These are phyloP conservation scores for Pulveroboletus sp. DNA, from an alignment of 768 basidiomycete genomes.

Conservation along the genomic window DNA sequence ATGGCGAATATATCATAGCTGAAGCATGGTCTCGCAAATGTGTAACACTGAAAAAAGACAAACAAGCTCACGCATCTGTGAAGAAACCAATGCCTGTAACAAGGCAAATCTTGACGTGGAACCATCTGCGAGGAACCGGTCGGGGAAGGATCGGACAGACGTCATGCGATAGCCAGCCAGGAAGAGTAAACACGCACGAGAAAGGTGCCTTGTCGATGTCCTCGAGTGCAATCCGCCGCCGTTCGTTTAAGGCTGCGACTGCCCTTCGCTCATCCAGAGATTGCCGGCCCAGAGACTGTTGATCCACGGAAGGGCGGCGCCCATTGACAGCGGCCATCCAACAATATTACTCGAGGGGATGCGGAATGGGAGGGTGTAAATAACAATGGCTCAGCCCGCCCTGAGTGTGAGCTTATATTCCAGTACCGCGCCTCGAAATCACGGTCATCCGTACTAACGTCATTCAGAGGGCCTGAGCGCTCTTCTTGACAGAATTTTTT, in stretches of 20 bases:
- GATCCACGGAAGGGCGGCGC: neutral
- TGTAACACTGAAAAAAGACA: neutral
- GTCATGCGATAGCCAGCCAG: neutral
- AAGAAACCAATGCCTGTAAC: conserved; percentile 82
- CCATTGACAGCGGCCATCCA: neutral
- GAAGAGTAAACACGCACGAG: neutral
- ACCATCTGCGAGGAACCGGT: conserved; percentile 45
- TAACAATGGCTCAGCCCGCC: no score
- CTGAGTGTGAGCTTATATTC: no score
- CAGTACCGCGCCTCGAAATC: no score
- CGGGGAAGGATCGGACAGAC: neutral
- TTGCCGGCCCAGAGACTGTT: no score
- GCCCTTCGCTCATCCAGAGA: no score
- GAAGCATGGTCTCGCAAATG: neutral
- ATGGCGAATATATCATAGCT: conserved; percentile 82
- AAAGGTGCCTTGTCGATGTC: neutral
- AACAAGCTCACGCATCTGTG: conserved; percentile 61
- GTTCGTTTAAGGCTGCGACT: neutral
- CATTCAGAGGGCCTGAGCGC: no score
- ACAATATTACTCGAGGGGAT: neutral
- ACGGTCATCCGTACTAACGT: neutral
- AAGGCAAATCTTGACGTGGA: conserved; percentile 70
- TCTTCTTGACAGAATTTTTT: no score
- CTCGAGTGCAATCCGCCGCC: neutral
- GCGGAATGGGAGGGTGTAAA: neutral